Conservation (phyloP, 768 basidiomycete species). For the Rhodotorula babjevae region DNA sequence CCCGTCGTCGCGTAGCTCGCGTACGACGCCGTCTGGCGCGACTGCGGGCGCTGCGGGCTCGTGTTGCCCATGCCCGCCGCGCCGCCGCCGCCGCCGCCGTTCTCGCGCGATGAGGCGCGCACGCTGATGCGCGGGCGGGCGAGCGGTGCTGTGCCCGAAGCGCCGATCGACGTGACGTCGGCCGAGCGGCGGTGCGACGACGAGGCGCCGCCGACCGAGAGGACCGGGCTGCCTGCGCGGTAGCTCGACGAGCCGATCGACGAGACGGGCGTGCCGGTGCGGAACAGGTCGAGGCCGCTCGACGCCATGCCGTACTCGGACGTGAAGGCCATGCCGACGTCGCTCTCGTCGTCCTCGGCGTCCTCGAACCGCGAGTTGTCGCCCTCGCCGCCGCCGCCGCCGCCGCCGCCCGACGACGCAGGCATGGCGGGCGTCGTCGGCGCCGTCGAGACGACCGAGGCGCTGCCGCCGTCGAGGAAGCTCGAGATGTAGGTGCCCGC, state of each 20-base stretch:
- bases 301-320: no score
- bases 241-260: slow-evolving; percentile 10
- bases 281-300: neutral
- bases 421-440: slow-evolving; percentile 17
- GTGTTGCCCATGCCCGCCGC: neutral
- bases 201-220: slow-evolving; percentile 16
- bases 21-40: neutral
- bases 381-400: neutral
- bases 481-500: slow-evolving; percentile 24
- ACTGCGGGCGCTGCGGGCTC: slow-evolving; percentile 1
- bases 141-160: no score
- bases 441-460: slow-evolving; percentile 3
- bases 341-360: slow-evolving; percentile 42
- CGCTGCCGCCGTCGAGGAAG: slow-evolving; percentile 14
- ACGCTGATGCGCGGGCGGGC: slow-evolving; percentile 9
- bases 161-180: slow-evolving; percentile 1
- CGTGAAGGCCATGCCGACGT: neutral
- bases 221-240: slow-evolving; percentile 22
- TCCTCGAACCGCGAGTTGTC: slow-evolving; percentile 41
- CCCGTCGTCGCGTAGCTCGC: neutral
- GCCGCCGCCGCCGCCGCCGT: neutral
- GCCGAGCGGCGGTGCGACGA: slow-evolving; percentile 28
- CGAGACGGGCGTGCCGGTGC: slow-evolving; percentile 11
- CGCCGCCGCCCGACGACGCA: neutral
- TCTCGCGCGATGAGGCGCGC: slow-evolving; percentile 24